Base-by-base conservation (phyloP, 2,329 filamentous ascomycete genomes). In the Metarhizium anisopliae region DNA sequence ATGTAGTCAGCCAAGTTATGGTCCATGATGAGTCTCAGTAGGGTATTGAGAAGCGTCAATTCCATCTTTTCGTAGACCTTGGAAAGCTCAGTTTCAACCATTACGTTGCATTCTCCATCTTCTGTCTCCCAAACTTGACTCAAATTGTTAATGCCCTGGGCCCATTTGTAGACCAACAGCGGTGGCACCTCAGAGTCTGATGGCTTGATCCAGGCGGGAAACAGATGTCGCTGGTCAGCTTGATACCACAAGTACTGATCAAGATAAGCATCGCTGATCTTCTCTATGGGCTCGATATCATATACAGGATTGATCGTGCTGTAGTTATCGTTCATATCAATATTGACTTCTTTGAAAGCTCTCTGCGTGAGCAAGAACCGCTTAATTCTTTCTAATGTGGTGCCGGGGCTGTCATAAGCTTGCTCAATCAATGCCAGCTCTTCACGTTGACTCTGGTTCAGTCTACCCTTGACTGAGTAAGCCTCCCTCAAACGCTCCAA, bases 261-360 rank as follows among this genome's bases (percentile, higher is more conserved):
- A 51, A 99, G 83, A 65, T 99, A 99, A 2, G 94, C 95, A 72
- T 99, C 94, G 43, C 93, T 99, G 64, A 99, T 99, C 77, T 99
- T 99, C 77, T 99, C 94, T 58, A 99, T 96, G 0, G 94, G 94
- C 73, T 99, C 95, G 58, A 99, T 94, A 63, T 99, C 94, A 68
- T 99, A 99, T 1, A 99, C 94, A 0, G 94, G 95, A 68, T 99
- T 99, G 77, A 99, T 99, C 18, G 90, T 93, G 77, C 86, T 97
- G 75, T 99, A 99, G 68, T 99, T 99, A 75, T 99, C 94, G 70
- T 99, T 99, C 94, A 99, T 99, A 68, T 99, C 94, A 62, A 99
- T 99, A 55, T 93, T 94, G 49, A 99, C 94, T 73, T 99, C 94
- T 74, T 99, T 99, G 81, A 99, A 99, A 1, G 95, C 94, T 70